These are phyloP conservation scores for Fistulifera pelliculosa DNA, from an alignment of 108 stramenopile species.

Conservation along the genomic window DNA sequence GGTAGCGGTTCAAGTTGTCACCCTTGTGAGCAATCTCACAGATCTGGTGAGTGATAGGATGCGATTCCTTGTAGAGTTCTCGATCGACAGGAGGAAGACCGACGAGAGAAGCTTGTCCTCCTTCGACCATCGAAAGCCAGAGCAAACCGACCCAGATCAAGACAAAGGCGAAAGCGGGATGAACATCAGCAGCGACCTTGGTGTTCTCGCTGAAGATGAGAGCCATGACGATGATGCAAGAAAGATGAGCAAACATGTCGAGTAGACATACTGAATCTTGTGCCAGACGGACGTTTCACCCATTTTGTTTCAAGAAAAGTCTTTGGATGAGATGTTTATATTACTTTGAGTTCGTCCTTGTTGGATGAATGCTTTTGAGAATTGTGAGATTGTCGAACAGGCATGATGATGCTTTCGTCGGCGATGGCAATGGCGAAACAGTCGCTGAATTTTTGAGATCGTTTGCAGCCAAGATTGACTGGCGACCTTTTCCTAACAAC, in stretches of 20 bases:
- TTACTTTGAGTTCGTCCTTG: no score
- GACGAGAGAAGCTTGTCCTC: constrained; percentile 66
- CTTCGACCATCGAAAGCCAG: constrained; percentile 74
- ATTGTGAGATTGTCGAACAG: no score
- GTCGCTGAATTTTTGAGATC: no score
- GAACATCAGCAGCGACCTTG: constrained; percentile 19
- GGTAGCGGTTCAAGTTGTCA: constrained; percentile 79
- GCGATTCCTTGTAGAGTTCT: constrained; percentile 60
- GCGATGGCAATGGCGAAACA: no score
- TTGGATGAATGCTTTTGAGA: no score
- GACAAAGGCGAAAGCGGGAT: constrained; percentile 42
- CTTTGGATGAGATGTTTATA: no score
- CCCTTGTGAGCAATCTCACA: constrained; percentile 58
- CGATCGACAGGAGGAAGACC: constrained; percentile 64
- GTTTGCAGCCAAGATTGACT: no score
- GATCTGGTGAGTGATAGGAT: constrained; percentile 52
- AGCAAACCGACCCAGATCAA: constrained; percentile 42
- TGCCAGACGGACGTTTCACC: constrained; percentile 3
- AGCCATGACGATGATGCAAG: constrained; percentile 24
- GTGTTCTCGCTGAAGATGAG: constrained; percentile 23
- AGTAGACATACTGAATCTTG: constrained; percentile 7
- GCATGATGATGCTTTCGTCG: no score
- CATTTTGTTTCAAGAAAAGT: no score
- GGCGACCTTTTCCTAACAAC: no score
- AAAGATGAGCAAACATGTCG: constrained; percentile 14